These are phyloP conservation scores for Schizophyllum commune DNA, from an alignment of 1,284 basidiomycete genomes.

Conservation along the genomic window DNA sequence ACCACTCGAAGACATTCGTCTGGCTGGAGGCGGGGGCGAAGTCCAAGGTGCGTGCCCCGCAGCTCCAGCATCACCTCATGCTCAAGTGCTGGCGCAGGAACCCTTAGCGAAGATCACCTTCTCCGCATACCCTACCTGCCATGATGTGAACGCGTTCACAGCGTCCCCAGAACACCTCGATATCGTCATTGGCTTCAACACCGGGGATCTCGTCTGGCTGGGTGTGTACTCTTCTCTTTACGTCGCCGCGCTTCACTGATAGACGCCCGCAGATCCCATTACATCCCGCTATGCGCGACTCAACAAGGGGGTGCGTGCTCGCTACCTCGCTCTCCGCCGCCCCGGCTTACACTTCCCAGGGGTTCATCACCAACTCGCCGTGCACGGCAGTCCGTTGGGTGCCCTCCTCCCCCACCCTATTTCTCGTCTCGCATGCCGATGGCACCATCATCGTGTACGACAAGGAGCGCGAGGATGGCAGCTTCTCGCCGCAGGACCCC, in stretches of 20 bases:
- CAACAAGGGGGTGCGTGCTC: slow-evolving; percentile 73
- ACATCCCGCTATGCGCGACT: slow-evolving; percentile 80
- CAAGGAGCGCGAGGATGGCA: slow-evolving; percentile 81
- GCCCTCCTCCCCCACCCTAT: slow-evolving; percentile 76
- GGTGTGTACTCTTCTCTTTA: slow-evolving; percentile 36
- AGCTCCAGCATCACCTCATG: slow-evolving; percentile 7
- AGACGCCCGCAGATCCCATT: slow-evolving; percentile 60
- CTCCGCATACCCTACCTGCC: slow-evolving; percentile 81
- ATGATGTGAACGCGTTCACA: slow-evolving; percentile 79
- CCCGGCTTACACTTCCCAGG: slow-evolving; percentile 35
- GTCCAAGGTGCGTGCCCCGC: slow-evolving; percentile 52
- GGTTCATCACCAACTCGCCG: slow-evolving; percentile 71
- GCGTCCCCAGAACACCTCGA: slow-evolving; percentile 77
- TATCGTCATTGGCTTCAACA: slow-evolving; percentile 86
- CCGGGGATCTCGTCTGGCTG: slow-evolving; percentile 91
- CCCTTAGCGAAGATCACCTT: slow-evolving; percentile 83
- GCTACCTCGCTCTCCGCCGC: slow-evolving; percentile 7
- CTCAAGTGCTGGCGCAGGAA: slow-evolving; percentile 44
- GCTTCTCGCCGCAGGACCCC: slow-evolving; percentile 57
- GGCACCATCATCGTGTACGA: slow-evolving; percentile 86
- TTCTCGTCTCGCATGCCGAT: slow-evolving; percentile 88
- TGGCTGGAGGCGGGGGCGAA: slow-evolving; percentile 80
- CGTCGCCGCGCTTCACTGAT: slow-evolving; percentile 1
- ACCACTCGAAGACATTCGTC: slow-evolving; percentile 69
- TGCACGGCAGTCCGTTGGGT: slow-evolving; percentile 88